Base-by-base conservation (phyloP, 768 basidiomycete genomes). In the Lentinus tigrinus region DNA sequence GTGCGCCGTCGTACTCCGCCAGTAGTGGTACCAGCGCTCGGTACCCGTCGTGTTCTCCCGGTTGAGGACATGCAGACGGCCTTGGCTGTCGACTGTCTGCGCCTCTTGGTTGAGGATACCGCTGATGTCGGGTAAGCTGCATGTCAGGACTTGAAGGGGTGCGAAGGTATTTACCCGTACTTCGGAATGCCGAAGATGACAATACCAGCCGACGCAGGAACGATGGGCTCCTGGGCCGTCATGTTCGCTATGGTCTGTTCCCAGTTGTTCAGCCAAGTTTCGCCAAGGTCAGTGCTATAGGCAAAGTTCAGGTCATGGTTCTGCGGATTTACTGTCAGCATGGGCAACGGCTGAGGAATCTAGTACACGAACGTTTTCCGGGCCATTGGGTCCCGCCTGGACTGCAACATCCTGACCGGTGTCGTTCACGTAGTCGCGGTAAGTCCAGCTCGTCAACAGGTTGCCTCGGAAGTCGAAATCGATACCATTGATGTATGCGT, bases 381-480 rank as follows among this genome's bases (percentile, higher is more conserved):
- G 74, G 7, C 74, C 74, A 49, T 75, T 75, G 0, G 74, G 74
- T 0, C 74, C 74, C 8, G 74, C 74, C 62, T 75, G 60, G 16
- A 75, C 74, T 8, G 74, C 74, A 34, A 74, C 73, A 34, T 74
- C 63, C 51, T 73, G 68, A 13, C 74, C 74, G 4, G 67, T 73
- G 55, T 75, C 74, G 38, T 74, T 73, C n/a, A 74, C 72, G 52
- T 68, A 75, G 65, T 75, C 73, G 1, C 72, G 72, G 39, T 75
- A 75, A 10, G 73, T 74, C 74, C 74, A 75, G 19, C 73, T 73
- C 3, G 67, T 53, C n/a, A 69, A 63, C 21, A 74, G 58, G 24
- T 58, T 64, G 9, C 72, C 70, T 8, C 56, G 47, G n/a, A 62
- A 43, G 54, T 74, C 70, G 47, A 74, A 73, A 61, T 74, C 73